phyloP scores from a whole-genome alignment of 1,284 basidiomycete species.

The Cutaneotrichosporon daszewskae region DNA sequence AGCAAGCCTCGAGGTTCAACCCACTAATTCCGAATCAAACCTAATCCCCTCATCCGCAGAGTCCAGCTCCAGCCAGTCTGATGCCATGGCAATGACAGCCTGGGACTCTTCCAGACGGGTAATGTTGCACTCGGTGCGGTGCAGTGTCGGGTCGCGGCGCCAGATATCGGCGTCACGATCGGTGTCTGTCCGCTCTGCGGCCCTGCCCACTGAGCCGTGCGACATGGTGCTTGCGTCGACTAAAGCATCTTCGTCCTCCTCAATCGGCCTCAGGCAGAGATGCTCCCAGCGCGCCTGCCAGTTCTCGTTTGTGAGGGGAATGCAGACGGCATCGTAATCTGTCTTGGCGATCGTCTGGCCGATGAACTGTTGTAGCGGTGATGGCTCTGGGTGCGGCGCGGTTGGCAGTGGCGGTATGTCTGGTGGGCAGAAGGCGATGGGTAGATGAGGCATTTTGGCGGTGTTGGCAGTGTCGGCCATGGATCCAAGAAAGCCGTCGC shows the following conservation, averaged over 20 bases:
- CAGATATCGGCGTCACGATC: slow-evolving; percentile 79
- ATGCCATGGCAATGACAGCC: slow-evolving; percentile 67
- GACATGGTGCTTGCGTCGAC: too few relatives aligned
- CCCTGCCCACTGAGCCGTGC: slow-evolving; percentile 7
- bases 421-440: slow-evolving; percentile 30
- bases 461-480: not conserved
- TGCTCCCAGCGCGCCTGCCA: slow-evolving; percentile 86
- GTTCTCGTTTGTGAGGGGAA: slow-evolving; percentile 78
- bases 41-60: slow-evolving; percentile 88
- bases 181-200: slow-evolving; percentile 28
- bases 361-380: slow-evolving; percentile 37
- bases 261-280: slow-evolving; percentile 63
- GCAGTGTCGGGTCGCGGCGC: slow-evolving; percentile 74
- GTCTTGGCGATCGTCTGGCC: slow-evolving; percentile 32
- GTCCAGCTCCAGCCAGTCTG: slow-evolving; percentile 94
- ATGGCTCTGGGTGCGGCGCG: slow-evolving; percentile 29
- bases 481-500: not conserved
- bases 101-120: slow-evolving; percentile 85
- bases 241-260: slow-evolving; percentile 50
- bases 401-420: slow-evolving; percentile 31
- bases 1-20: slow-evolving; percentile 35
- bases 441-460: slow-evolving; percentile 5
- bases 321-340: slow-evolving; percentile 58
- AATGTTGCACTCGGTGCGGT: slow-evolving; percentile 79
- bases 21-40: slow-evolving; percentile 88